Evolutionary conservation across 257 asterid species (phyloP).

Genomic region (Rhazya stricta): DNA sequence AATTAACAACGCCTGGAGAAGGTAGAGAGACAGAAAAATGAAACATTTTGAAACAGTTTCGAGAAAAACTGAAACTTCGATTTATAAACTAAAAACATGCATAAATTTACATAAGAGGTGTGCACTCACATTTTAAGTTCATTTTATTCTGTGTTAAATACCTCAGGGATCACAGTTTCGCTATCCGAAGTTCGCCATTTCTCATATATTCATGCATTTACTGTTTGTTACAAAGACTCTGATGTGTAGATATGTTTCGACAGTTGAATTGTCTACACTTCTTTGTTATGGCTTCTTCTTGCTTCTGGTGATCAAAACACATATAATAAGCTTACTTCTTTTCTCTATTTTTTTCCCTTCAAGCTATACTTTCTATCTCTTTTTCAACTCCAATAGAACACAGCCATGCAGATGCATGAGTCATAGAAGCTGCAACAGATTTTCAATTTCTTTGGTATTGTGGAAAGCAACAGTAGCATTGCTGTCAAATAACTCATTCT

Average conservation of each 20-base stretch:
- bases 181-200: background rate
- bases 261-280: background rate
- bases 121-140: background rate
- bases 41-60: background rate
- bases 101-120: background rate
- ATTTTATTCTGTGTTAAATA: background rate
- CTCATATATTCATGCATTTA: background rate
- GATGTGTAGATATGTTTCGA: background rate
- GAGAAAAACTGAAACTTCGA: background rate
- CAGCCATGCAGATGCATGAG: background rate
- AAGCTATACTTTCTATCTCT: background rate
- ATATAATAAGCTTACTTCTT: background rate
- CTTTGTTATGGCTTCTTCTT: background rate
- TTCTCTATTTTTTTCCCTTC: background rate
- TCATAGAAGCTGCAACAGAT: background rate
- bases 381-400: background rate
- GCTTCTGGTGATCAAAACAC: background rate
- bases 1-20: too few species aligned
- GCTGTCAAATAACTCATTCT: too few species aligned
- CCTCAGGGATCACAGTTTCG: background rate
- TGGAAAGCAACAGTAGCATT: background rate
- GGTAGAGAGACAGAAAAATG: slow-evolving; percentile 6
- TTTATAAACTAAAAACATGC: background rate
- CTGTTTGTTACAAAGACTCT: background rate
- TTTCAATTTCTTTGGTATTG: background rate